phyloP scores from a whole-genome alignment of 1,284 basidiomycete species.

The Meira nashicola region DNA sequence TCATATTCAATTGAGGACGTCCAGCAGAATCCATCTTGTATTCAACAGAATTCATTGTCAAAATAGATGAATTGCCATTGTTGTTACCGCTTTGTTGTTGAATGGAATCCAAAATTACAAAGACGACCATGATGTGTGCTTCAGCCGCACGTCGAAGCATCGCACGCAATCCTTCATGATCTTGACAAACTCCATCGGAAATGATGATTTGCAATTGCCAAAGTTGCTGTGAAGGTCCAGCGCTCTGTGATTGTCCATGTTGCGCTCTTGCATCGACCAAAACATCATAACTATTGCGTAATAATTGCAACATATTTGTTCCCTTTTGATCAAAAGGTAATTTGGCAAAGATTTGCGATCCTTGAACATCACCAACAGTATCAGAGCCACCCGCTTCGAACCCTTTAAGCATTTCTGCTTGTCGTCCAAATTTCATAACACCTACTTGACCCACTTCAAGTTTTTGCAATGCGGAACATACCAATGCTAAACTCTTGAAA shows the following conservation, averaged over 20 bases:
- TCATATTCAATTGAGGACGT: slow-evolving; percentile 77
- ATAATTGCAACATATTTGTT: slow-evolving; percentile 79
- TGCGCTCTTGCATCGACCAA: slow-evolving; percentile 60
- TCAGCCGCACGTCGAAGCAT: slow-evolving; percentile 80
- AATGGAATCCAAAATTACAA: slow-evolving; percentile 75
- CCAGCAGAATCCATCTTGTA: slow-evolving; percentile 69
- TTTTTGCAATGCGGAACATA: slow-evolving; percentile 81
- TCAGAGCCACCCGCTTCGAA: slow-evolving; percentile 56
- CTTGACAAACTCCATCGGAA: slow-evolving; percentile 88
- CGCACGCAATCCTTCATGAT: slow-evolving; percentile 77
- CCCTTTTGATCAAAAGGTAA: slow-evolving; percentile 87
- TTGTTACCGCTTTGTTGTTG: slow-evolving; percentile 53
- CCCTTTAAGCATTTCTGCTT: slow-evolving; percentile 80
- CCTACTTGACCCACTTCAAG: slow-evolving; percentile 92
- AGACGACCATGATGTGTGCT: slow-evolving; percentile 91
- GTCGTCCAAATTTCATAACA: slow-evolving; percentile 83
- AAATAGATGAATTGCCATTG: slow-evolving; percentile 62
- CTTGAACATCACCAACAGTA: slow-evolving; percentile 26
- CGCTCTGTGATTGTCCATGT: neutral
- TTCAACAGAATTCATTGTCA: slow-evolving; percentile 86
- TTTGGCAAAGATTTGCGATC: slow-evolving; percentile 72
- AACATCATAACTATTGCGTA: slow-evolving; percentile 75
- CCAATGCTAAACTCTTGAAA: slow-evolving; percentile 86
- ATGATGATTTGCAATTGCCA: slow-evolving; percentile 99
- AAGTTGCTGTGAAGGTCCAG: slow-evolving; percentile 61